Base-by-base conservation (phyloP, 345 rosid species). In the Lenwebbia sp. region DNA sequence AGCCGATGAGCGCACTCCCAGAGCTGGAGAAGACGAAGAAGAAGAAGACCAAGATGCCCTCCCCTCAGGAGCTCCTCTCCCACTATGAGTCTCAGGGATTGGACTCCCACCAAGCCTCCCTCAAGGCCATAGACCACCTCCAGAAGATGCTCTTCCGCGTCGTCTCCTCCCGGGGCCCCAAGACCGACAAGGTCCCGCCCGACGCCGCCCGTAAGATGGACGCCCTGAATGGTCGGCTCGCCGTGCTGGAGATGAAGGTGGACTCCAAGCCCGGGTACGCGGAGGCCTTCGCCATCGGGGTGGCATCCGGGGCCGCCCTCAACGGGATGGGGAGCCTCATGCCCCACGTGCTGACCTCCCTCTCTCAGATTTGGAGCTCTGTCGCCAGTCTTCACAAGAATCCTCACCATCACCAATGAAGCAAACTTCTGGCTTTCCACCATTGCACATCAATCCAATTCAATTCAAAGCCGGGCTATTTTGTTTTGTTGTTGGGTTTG, bases 121-220 rank as follows among this genome's bases (percentile, higher is more conserved):
- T 93, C 86, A 94, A 94, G 86, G 98, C 93, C 60, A 94, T 96
- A 76, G 98, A 95, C 85, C 98, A 96, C 87, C 95, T 95, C 56
- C 99, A 96, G 89, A 93, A 90, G 75, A 92, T 93, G 28, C 92
- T 95, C 44, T 88, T 93, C 86, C 92, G 93, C 75, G 91, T 92
- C 83, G 83, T 92, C 76, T 90, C 95, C 10, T 89, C 95, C 58
- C 91, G 84, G 82, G 90, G 84, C 89, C 82, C 88, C 76, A 89
- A 78, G 88, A 89, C 91, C 85, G 94, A 90, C 55, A 75, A 40
- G 90, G 74, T 86, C 83, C 23, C 89, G 5, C 87, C 89, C 11
- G 96, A 94, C 83, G 84, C 91, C 12, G 62, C 92, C 3, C 93
- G 95, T 76, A 96, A 92, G 90, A 85, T 96, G n/a, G 99, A 96